Conservation (phyloP, 2,329 filamentous ascomycete genomes). For the Tolypocladium sp. region DNA sequence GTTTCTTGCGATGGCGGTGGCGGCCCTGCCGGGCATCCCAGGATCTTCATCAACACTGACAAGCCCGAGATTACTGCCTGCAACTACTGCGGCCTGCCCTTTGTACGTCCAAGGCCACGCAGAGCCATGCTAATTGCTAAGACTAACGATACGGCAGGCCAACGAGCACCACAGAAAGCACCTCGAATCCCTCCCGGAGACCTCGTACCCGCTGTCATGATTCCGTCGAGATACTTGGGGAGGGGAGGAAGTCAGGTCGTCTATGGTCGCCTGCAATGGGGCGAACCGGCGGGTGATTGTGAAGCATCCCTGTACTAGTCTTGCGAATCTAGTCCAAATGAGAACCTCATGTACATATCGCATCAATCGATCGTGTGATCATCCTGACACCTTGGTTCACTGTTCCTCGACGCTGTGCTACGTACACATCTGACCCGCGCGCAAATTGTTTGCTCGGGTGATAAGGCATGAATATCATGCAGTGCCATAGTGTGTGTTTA, state of each 20-base stretch:
- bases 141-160: constrained; percentile 46
- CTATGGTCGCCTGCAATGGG: neutral
- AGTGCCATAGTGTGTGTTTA: neutral
- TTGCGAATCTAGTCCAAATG: neutral
- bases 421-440: neutral
- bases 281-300: neutral
- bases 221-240: neutral
- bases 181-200: constrained; percentile 71
- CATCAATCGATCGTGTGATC: neutral
- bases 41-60: constrained; percentile 95
- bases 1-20: constrained; percentile 90
- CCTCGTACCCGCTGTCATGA: constrained; percentile 68
- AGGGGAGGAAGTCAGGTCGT: neutral
- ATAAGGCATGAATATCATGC: neutral
- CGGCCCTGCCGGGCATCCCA: constrained; percentile 80
- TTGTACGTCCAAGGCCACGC: constrained; percentile 49
- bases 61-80: constrained; percentile 89
- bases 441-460: neutral
- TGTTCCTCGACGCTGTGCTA: neutral
- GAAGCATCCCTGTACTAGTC: constrained; percentile 2
- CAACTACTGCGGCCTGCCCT: constrained; percentile 89
- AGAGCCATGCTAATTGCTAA: neutral
- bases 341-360: constrained; percentile 3
- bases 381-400: neutral
- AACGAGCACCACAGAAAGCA: constrained; percentile 81